Conservation (phyloP, 345 rosid species). For the Trapa incisa region DNA sequence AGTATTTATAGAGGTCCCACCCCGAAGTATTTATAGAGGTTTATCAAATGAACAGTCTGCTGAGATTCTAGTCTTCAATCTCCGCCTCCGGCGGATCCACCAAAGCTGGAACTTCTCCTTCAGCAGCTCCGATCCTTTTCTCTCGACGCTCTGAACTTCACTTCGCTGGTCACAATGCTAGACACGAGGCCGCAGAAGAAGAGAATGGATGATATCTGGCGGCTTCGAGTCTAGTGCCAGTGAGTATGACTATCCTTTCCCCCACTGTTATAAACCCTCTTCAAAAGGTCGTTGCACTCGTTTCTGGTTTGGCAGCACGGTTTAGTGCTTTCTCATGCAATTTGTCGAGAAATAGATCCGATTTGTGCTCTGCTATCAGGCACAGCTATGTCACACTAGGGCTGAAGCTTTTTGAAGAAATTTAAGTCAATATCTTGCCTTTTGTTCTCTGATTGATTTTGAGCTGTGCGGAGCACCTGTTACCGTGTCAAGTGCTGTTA, state of each 20-base stretch:
- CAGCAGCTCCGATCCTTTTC: background rate
- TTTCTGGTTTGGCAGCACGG: background rate
- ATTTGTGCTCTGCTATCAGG: background rate
- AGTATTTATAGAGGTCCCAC: too few species aligned
- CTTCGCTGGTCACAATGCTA: background rate
- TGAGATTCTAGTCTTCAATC: background rate
- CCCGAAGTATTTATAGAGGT: too few species aligned
- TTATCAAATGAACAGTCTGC: constrained; percentile 3
- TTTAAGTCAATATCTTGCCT: background rate
- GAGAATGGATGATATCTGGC: background rate
- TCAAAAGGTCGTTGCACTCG: background rate
- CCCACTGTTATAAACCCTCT: background rate
- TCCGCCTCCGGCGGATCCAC: background rate
- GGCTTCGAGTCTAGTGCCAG: background rate
- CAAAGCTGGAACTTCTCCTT: background rate
- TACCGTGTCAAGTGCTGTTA: background rate
- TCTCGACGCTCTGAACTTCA: background rate
- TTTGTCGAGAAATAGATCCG: background rate
- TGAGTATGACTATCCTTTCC: background rate
- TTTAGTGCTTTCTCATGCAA: background rate
- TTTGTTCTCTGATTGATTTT: background rate
- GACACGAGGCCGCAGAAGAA: background rate
- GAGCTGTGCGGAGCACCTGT: background rate
- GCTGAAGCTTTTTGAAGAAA: background rate
- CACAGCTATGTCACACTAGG: background rate